Evolutionary conservation across 2,329 filamentous ascomycete genomes (phyloP), one percentile per base, ranked within the genome.

Genomic region (Xylaria sp.): DNA sequence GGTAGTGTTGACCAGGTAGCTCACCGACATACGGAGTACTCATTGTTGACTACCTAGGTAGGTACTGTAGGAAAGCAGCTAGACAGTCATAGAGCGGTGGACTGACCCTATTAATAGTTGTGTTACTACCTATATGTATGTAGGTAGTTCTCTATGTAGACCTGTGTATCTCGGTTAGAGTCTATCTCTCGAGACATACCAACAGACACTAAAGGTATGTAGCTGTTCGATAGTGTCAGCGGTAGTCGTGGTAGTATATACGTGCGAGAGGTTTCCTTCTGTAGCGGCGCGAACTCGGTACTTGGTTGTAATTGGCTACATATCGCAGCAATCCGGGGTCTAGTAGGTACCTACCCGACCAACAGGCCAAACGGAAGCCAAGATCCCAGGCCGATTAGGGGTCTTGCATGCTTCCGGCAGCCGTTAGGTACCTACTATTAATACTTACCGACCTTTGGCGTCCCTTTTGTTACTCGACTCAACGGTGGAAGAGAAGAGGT

Each of bases 341-440:
- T 3, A 25, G 23, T 25, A 25, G 23, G 23, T 25, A 25, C 23
- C 23, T 25, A 25, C 23, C 23, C 23, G 23, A 25, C 8, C 41
- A 39, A 48, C 39, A 37, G 41, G 23, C 15, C 61, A 46, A 63
- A n/a, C 61, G 18, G 41, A 57, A 55, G 37, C 15, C 9, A 56
- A 20, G 41, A 57, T 55, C 48, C 15, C 15, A 56, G 51, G 28
- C 62, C 55, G 48, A 34, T 23, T 20, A n/a, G 18, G n/a, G 46
- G 59, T 28, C 50, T 65, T 58, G 28, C 65, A 70, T 61, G 68
- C 56, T 70, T 67, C 51, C 65, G 65, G 68, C 65, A 62, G 39
- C 28, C 23, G 50, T 25, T 25, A 28, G 3, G 3, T 28, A 28
- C 28, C 28, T 28, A 28, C 34, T 37, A n/a, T 31, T 31, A n/a